Evolutionary conservation across 192 early-diverging fungal species (phyloP), one percentile per base, ranked within the genome.

Genomic region (Dimargaris cristalligena): DNA sequence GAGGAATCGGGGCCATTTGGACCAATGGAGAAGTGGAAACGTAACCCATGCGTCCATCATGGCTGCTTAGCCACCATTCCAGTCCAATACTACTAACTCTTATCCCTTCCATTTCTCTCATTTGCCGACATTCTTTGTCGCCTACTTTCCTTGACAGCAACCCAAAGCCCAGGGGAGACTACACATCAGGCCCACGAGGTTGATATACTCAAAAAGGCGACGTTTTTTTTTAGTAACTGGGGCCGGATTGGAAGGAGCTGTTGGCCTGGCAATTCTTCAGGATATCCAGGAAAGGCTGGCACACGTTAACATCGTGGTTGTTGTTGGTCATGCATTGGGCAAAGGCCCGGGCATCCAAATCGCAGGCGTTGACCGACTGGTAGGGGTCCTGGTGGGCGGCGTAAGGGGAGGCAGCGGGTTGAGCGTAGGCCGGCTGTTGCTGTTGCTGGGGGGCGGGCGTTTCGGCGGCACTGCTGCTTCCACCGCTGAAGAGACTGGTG

Each of bases 201-300:
- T n/a, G n/a, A n/a, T n/a, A n/a, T n/a, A n/a, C n/a, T n/a, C n/a
- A n/a, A n/a, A n/a, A n/a, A n/a, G n/a, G n/a, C n/a, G n/a, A n/a
- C n/a, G n/a, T n/a, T n/a, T n/a, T n/a, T n/a, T n/a, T 41, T 41
- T 41, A 41, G 38, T 41, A 41, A 41, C 38, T 16, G 38, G 38
- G 16, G 38, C 8, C 6, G 16, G 48, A 16, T 26, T 52, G 30
- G 26, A 47, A 22, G 46, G 46, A 47, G 2, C n/a, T 22, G 46
- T 26, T 52, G 30, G 61, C 60, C 65, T 88, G 89, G 77, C 91
- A 97, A 54, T 84, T 75, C 80, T 92, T 92, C 58, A 97, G 80
- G 72, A 83, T 77, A 63, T 97, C 90, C 38, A 92, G 71, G 71
- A 91, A 91, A 78, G 85, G 91, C 73, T 90, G 84, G 76, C 92